phyloP scores from a whole-genome alignment of 176 grass and related monocot species.

The Dendrocalamus sinicus region DNA sequence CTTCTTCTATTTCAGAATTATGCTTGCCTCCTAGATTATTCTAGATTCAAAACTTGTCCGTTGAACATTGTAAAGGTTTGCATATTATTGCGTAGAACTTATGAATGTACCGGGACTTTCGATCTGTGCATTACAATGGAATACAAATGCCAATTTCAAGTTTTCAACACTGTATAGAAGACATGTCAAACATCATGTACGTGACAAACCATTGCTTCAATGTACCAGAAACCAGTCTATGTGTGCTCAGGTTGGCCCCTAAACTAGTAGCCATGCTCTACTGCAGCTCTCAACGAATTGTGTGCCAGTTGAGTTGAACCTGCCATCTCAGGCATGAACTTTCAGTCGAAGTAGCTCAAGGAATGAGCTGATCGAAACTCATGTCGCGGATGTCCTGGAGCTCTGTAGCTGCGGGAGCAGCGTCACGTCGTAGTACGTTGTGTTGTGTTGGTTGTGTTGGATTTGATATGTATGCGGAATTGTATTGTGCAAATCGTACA shows the following conservation, averaged over 20 bases:
- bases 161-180: neutral
- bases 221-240: neutral
- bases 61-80: conserved; percentile 6
- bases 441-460: too few relatives aligned
- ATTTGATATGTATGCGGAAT: too few relatives aligned
- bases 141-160: neutral
- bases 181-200: neutral
- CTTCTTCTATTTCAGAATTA: neutral
- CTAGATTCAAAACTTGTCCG: conserved; percentile 4
- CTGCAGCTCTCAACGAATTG: neutral
- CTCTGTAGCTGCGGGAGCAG: too few relatives aligned
- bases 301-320: neutral
- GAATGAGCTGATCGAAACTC: neutral
- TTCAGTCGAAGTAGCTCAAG: neutral
- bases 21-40: neutral
- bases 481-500: neutral
- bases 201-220: neutral
- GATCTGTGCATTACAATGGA: neutral
- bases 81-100: neutral
- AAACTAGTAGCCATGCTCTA: neutral
- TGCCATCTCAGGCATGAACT: neutral
- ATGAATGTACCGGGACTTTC: neutral
- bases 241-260: neutral
- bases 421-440: too few relatives aligned
- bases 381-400: too few relatives aligned